Base-by-base conservation (phyloP, 352 stramenopile species). In the Pythium rhizo-oryzae region DNA sequence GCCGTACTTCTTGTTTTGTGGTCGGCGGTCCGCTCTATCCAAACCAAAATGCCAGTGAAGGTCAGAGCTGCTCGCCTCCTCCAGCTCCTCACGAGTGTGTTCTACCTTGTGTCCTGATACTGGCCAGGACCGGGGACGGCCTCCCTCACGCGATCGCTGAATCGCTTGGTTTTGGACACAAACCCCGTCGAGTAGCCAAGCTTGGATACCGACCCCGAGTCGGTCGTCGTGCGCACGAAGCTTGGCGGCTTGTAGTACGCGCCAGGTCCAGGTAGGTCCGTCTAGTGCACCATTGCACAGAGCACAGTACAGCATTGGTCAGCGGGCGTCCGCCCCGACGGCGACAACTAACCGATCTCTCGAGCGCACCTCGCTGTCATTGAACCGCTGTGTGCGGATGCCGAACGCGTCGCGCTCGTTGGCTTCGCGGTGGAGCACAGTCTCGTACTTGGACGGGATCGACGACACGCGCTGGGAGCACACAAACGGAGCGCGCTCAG, bases 361-460 rank as follows among this genome's bases (percentile, higher is more conserved):
- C n/a, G n/a, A 19, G 18, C 11, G 21, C 33, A 84, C 80, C 66
- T 91, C 80, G 46, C 62, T 79, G 39, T 87, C 82, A 28, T 77
- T 74, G 67, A 93, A 93, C 56, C 85, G 77, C 53, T 80, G 74
- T 8, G 84, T 93, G 23, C 85, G 79, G 56, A 81, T 84, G 33
- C 83, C 82, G 62, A 93, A 93, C 0, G 79, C 85, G 63, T 91
- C 85, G 47, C 71, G 72, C 65, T 92, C 85, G 30, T 75, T 77
- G 0, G 78, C 52, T 37, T 89, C 81, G n/a, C 75, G 70, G 64
- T 90, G 80, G 47, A 92, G 59, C 47, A 92, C 75, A 0, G 80
- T 92, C 75, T 91, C 85, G 72, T 84, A 91, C 57, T 91, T 93
- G 69, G 83, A 92, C 25, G 85, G 85, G 67, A 93, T 93, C 41